Evolutionary conservation across 2,329 filamentous ascomycete genomes (phyloP).

Genomic region (Camptophora hylomeconis): DNA sequence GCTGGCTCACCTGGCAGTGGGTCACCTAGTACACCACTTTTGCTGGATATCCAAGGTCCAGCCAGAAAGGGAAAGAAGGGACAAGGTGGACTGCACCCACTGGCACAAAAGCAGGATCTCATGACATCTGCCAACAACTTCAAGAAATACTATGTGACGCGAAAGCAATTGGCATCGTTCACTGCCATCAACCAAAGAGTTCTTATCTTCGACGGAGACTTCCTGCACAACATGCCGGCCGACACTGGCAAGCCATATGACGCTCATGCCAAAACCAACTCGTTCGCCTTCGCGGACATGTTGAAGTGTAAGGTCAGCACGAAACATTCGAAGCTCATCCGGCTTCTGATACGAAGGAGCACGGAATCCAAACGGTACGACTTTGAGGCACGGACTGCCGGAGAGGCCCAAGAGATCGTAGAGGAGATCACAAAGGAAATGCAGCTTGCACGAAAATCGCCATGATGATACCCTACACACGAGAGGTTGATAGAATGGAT

Average conservation of each 20-base stretch:
- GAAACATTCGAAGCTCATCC: constrained; percentile 51
- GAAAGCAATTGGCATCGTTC: constrained; percentile 54
- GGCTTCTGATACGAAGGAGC: constrained; percentile 47
- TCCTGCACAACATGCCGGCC: constrained; percentile 51
- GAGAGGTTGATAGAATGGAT: too few relatives aligned
- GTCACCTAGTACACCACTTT: constrained; percentile 51
- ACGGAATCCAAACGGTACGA: constrained; percentile 55
- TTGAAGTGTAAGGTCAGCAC: constrained; percentile 52
- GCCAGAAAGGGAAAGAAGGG: constrained; percentile 23
- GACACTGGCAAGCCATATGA: constrained; percentile 41
- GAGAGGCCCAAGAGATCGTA: constrained; percentile 50
- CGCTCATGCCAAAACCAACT: constrained; percentile 40
- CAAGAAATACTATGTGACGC: constrained; percentile 50
- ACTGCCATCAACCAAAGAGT: constrained; percentile 47
- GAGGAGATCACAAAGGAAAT: constrained; percentile 50
- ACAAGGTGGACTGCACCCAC: constrained; percentile 30
- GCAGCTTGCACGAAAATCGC: constrained; percentile 23
- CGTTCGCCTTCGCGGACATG: constrained; percentile 51
- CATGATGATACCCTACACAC: constrained; percentile 15
- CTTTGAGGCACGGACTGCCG: constrained; percentile 46
- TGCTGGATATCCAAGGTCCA: constrained; percentile 32
- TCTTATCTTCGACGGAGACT: constrained; percentile 51
- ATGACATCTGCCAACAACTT: constrained; percentile 34
- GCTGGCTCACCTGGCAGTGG: constrained; percentile 48
- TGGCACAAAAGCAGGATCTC: constrained; percentile 35